Evolutionary conservation across 495 filamentous ascomycete species (phyloP), one percentile per base, ranked within the genome.

Genomic region (Chaetomidium leptoderma): DNA sequence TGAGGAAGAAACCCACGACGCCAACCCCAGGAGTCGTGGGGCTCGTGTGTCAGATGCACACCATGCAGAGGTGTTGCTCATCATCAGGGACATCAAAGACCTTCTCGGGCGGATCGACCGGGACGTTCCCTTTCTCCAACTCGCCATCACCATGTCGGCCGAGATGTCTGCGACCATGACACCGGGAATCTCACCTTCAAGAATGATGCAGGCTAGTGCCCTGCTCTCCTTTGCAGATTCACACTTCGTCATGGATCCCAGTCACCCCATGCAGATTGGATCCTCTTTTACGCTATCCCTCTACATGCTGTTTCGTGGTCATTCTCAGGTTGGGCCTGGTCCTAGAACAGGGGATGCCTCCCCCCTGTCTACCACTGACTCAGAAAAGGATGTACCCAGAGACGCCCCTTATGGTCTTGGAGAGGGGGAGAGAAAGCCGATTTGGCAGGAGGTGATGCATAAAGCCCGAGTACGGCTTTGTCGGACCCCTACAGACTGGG

Each of bases 361-460:
- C 8, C 35, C 36, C 66, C 85, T 36, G 29, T 54, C 39, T 23
- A 43, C 51, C n/a, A n/a, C 55, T 26, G 16, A n/a, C 6, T 33
- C 43, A n/a, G 26, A 40, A 16, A 23, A 29, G 8, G 13, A 23
- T 9, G 4, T 0, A 24, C 30, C 30, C 0, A 50, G 52, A 1
- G 64, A 63, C 11, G 66, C 65, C n/a, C 72, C 70, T 6, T 80
- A 80, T 39, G 77, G 77, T 0, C 19, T 78, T n/a, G 74, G 72
- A 32, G 74, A 75, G 30, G 69, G 69, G 1, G 76, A 78, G 27
- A 78, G 89, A 42, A 86, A 92, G 62, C 85, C 88, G 1, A 91
- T 92, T 0, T 97, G 93, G 95, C 95, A 97, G 65, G 95, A 99
- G 67, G 91, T 96, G 40, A 91, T 97, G 53, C 91, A 97, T 72